Evolutionary conservation across 164 flowering plant genomes (phyloP).

Genomic region (Cinnamomum micranthum): DNA sequence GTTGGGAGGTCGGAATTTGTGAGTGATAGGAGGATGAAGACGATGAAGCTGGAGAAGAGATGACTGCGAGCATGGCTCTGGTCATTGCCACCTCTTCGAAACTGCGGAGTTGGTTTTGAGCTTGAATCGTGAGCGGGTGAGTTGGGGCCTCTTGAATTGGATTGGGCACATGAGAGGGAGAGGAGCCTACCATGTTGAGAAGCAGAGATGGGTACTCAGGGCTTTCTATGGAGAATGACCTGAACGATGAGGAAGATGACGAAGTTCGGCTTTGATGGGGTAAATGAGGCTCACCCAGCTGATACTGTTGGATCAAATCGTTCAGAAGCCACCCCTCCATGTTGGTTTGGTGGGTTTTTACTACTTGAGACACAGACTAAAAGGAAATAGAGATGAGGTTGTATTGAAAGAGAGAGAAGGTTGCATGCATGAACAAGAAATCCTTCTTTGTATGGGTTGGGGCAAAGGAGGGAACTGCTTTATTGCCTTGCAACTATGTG

Average conservation of each 20-base stretch:
- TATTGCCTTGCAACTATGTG: no score
- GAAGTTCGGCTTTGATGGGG: conserved; percentile 33
- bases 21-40: conserved; percentile 17
- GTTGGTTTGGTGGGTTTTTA: conserved; percentile 41
- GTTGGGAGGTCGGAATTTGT: background rate
- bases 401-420: background rate
- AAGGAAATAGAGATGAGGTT: no score
- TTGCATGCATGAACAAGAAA: conserved; percentile 27
- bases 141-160: conserved; percentile 3
- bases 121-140: conserved; percentile 23
- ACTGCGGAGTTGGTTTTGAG: conserved; percentile 9
- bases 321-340: conserved; percentile 34
- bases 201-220: conserved; percentile 42
- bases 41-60: conserved; percentile 44
- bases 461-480: no score
- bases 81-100: conserved; percentile 48
- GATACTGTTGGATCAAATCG: conserved; percentile 24
- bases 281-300: conserved; percentile 12
- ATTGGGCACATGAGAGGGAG: conserved; percentile 17
- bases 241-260: conserved; percentile 60
- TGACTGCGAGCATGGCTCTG: conserved; percentile 55
- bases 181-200: conserved; percentile 24
- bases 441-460: no score
- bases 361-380: background rate
- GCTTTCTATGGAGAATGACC: conserved; percentile 52